Evolutionary conservation across 495 filamentous ascomycete species (phyloP).

Genomic region (Hypoxylon lenormandii): DNA sequence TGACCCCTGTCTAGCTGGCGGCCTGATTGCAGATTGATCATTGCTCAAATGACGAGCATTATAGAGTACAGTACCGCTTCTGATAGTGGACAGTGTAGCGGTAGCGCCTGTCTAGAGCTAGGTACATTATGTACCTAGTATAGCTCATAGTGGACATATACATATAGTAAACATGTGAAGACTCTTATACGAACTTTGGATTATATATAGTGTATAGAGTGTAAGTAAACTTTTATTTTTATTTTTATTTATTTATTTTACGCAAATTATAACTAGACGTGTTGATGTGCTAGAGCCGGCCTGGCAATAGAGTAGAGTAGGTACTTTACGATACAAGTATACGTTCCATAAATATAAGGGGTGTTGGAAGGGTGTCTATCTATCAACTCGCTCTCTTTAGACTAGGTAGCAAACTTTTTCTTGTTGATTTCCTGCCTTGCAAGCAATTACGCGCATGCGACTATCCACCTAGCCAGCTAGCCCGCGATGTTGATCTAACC

Average conservation of each 20-base stretch:
- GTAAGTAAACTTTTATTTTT: too few species aligned
- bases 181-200: too few species aligned
- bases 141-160: background rate
- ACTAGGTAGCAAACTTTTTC: conserved; percentile 47
- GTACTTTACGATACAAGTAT: conserved; percentile 15
- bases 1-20: conserved; percentile 46
- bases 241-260: too few species aligned
- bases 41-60: conserved; percentile 43
- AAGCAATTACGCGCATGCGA: conserved; percentile 43
- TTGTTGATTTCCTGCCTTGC: conserved; percentile 19
- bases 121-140: background rate
- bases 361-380: conserved; percentile 9
- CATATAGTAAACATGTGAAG: background rate
- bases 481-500: conserved; percentile 23
- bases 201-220: too few species aligned
- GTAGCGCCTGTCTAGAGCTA: background rate
- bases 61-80: conserved; percentile 6
- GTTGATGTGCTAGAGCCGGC: too few species aligned
- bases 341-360: background rate
- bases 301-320: too few species aligned
- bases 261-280: too few species aligned
- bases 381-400: conserved; percentile 18
- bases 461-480: conserved; percentile 22
- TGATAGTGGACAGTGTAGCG: background rate
- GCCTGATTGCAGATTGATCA: conserved; percentile 44